Conservation (phyloP, 306 rosid species). For the Purshia tridentata region DNA sequence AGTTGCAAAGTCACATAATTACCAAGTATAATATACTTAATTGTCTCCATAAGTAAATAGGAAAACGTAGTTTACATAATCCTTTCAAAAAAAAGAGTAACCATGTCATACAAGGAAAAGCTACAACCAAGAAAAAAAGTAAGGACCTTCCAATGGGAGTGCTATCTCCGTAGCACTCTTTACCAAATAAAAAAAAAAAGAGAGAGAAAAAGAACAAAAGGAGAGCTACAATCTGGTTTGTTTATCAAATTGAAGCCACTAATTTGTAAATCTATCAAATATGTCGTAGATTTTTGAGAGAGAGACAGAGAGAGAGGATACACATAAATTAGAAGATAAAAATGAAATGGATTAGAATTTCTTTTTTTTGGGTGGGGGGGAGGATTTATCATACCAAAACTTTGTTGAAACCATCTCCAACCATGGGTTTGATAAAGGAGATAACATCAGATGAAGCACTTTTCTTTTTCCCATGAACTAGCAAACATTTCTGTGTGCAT, state of each 20-base stretch:
- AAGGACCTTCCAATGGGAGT: neutral
- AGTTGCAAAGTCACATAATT: neutral
- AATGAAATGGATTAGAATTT: constrained; percentile 7
- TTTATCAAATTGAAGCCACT: neutral
- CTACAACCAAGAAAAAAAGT: neutral
- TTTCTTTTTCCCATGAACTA: constrained; percentile 38
- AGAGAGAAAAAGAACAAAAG: neutral
- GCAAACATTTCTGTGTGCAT: constrained; percentile 41
- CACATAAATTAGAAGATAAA: neutral
- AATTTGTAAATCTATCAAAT: neutral
- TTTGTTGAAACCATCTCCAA: constrained; percentile 31
- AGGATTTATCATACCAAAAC: constrained; percentile 40
- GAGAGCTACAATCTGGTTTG: neutral
- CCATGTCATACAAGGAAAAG: neutral
- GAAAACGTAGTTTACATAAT: neutral
- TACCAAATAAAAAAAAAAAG: too few relatives aligned
- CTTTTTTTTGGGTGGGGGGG: accelerated
- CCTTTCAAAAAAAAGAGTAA: neutral
- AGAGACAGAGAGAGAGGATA: neutral
- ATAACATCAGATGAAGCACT: constrained; percentile 11
- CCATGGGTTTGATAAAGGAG: constrained; percentile 67
- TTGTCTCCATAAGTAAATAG: constrained; percentile 1
- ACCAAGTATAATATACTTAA: constrained; percentile 1
- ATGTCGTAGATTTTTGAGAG: neutral
- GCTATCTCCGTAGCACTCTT: neutral